A percentile compares a stretch with the other conserved stretches of the same genome.
Evolutionary conservation across 331 rosid species (phyloP).

Genomic region (Spiraea crenata): DNA sequence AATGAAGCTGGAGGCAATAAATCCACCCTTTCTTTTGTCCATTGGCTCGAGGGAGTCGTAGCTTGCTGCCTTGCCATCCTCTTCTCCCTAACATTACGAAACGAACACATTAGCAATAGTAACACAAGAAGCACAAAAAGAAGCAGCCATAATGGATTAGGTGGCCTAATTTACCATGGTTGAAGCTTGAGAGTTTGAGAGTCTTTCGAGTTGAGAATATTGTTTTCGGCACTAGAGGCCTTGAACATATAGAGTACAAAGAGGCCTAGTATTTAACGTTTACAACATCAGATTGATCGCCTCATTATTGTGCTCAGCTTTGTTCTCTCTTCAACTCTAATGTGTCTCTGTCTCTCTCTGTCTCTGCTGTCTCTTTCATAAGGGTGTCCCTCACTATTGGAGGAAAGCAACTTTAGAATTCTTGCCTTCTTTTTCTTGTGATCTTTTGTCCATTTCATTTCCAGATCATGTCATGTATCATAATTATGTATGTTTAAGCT

Average conservation of each 20-base stretch:
- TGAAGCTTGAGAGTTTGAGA: conserved; percentile 24
- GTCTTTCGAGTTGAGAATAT: conserved; percentile 2
- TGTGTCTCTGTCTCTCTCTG: neutral
- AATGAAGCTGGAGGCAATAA: conserved; percentile 62
- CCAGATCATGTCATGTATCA: neutral
- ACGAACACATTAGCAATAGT: conserved; percentile 16
- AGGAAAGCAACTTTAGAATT: conserved; percentile 7
- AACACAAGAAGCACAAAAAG: neutral
- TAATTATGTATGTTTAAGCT: neutral
- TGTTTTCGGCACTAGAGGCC: conserved; percentile 7
- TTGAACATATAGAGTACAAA: conserved; percentile 22
- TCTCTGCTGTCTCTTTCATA: conserved; percentile 4
- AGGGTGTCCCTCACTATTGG: conserved; percentile 6
- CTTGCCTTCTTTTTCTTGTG: neutral
- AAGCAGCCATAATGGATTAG: conserved; percentile 1
- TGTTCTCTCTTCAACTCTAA: conserved; percentile 16
- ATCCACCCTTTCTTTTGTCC: conserved; percentile 59
- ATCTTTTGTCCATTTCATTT: neutral
- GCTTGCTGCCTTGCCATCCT: conserved; percentile 37
- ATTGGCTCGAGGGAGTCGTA: conserved; percentile 24
- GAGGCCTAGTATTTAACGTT: conserved; percentile 38
- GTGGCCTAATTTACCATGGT: conserved; percentile 43
- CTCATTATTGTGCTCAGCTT: conserved; percentile 29
- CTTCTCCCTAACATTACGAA: conserved; percentile 40
- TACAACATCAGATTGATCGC: conserved; percentile 34